A percentile compares a stretch with the other conserved stretches of the same genome.
phyloP scores from a whole-genome alignment of 1,284 basidiomycete species.

The Bjerkandera adusta region DNA sequence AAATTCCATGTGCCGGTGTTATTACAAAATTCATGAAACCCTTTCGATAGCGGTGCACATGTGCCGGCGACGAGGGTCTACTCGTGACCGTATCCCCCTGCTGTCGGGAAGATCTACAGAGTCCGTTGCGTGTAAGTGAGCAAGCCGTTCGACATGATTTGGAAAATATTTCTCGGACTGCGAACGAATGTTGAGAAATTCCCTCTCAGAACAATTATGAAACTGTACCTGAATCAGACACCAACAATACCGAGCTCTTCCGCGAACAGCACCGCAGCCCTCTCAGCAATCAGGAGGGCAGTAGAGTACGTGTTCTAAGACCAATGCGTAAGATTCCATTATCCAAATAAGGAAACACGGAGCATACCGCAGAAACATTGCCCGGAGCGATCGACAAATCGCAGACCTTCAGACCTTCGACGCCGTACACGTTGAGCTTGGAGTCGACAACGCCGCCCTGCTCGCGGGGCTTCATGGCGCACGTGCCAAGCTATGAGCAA shows the following conservation, averaged over 20 bases:
- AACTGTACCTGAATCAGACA: background rate
- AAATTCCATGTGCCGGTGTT: too few relatives aligned
- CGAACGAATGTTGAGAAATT: too few relatives aligned
- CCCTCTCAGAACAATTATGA: too few relatives aligned
- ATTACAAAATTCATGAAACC: too few relatives aligned
- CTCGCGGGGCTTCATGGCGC: slow-evolving; percentile 63
- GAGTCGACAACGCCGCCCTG: slow-evolving; percentile 61
- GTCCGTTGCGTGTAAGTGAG: too few relatives aligned
- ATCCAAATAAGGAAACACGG: background rate
- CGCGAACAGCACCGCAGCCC: slow-evolving; percentile 8
- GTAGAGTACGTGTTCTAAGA: slow-evolving; percentile 11
- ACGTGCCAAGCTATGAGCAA: slow-evolving; percentile 51
- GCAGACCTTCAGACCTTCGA: slow-evolving; percentile 56
- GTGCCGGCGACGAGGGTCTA: too few relatives aligned
- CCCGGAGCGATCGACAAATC: slow-evolving; percentile 13
- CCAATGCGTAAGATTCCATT: background rate
- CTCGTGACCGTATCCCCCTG: too few relatives aligned
- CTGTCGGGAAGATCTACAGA: too few relatives aligned
- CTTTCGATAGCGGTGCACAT: too few relatives aligned
- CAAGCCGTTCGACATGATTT: too few relatives aligned
- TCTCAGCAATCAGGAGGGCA: slow-evolving; percentile 6
- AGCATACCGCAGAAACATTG: slow-evolving; percentile 3
- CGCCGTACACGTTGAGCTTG: slow-evolving; percentile 62
- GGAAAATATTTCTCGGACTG: too few relatives aligned
- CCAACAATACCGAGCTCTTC: slow-evolving; percentile 8